Conservation (phyloP, 768 basidiomycete species). For the Serendipita sp. region DNA sequence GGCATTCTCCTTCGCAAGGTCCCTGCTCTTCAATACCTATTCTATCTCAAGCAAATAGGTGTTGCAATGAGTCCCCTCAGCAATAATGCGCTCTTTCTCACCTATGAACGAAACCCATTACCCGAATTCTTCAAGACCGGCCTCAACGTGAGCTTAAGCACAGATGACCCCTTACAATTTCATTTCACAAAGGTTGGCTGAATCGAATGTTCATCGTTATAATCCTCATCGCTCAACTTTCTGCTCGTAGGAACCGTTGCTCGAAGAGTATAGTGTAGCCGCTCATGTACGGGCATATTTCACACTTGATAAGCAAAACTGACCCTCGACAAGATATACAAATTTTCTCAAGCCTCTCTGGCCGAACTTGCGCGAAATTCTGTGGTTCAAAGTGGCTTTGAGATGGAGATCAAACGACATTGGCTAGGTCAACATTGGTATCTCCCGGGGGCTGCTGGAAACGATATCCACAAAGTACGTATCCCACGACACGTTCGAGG, state of each 20-base stretch:
- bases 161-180: constrained; percentile 91
- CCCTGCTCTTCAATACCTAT: constrained; percentile 90
- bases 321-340: constrained; percentile 57
- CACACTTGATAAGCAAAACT: background rate
- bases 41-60: constrained; percentile 96
- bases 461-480: constrained; percentile 84
- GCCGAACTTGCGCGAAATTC: constrained; percentile 98
- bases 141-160: constrained; percentile 88
- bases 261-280: constrained; percentile 96
- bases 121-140: constrained; percentile 96
- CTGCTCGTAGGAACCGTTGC: constrained; percentile 59
- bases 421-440: constrained; percentile 94
- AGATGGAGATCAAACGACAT: constrained; percentile 94
- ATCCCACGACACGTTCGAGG: background rate
- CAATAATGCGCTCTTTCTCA: constrained; percentile 93
- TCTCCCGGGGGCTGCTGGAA: constrained; percentile 79
- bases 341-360: constrained; percentile 81
- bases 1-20: constrained; percentile 98
- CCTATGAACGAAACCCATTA: constrained; percentile 92
- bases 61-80: constrained; percentile 97
- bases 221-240: background rate
- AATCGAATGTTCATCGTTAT: background rate
- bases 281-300: constrained; percentile 52
- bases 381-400: constrained; percentile 91
- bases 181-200: constrained; percentile 83